Evolutionary conservation across 495 filamentous ascomycete species (phyloP), one percentile per base, ranked within the genome.

Genomic region (Daldinia concentrica): DNA sequence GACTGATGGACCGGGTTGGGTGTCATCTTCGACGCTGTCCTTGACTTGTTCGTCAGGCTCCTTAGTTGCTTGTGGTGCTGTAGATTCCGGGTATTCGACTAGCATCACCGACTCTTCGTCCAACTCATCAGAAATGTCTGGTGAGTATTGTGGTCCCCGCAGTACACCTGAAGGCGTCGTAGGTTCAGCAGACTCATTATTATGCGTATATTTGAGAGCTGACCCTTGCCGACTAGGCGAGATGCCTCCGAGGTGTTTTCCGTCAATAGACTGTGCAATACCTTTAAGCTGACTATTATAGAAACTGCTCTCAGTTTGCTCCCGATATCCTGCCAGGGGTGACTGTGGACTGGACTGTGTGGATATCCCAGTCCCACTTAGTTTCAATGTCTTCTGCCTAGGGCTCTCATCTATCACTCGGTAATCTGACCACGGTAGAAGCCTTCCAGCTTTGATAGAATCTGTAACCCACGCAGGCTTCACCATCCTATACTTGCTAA

Each of bases 391-490:
- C 22, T 94, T 85, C 72, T 90, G 91, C 74, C 95, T 93, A 0
- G 89, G 87, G 2, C 86, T 86, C 75, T 97, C 92, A 69, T 96
- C 92, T 15, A 97, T 80, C 17, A 97, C 88, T 36, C 92, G 86
- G 74, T 91, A 99, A 5, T 86, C 82, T 61, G 91, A 85, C 95
- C 95, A 99, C 2, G 94, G 91, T 54, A 97, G 83, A 48, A 98
- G 74, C 58, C 86, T 90, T 1, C 93, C 93, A 5, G 90, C 91
- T 54, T 88, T 84, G 62, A 98, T 86, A 75, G 93, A 96, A 66
- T 98, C 95, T 9, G 92, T 90, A 2, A 98, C 86, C 95, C 95
- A 99, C 57, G 94, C 91, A n/a, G 95, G 95, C 79, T 94, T 97
- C 69, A 97, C 95, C 26, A 99, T 92, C 30, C 93, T 89, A 74